A percentile compares a stretch with the other conserved stretches of the same genome.
phyloP scores from a whole-genome alignment of 75 land plant species.

The Gnetum montanum region DNA sequence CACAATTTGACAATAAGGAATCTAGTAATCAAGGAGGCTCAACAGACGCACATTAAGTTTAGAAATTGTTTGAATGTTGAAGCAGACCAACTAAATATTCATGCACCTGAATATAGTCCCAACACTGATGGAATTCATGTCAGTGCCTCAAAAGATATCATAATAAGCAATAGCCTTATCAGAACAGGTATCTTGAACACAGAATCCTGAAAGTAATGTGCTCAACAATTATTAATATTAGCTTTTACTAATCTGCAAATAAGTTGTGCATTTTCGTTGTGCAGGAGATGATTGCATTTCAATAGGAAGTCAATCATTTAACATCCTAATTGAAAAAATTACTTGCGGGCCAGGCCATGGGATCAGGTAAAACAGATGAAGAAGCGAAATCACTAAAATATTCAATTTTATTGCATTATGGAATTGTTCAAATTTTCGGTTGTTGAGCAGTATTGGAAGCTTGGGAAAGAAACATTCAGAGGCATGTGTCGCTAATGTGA shows the following conservation, averaged over 20 bases:
- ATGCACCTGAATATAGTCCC: constrained; percentile 70
- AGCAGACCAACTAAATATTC: constrained; percentile 33
- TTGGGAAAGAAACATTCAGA: constrained; percentile 52
- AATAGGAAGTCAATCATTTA: constrained; percentile 25
- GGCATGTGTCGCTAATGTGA: constrained; percentile 41
- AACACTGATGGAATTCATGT: constrained; percentile 91
- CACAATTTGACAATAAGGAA: constrained; percentile 45
- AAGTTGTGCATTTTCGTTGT: no score
- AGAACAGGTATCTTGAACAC: constrained; percentile 33
- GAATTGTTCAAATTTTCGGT: no score
- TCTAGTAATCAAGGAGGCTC: constrained; percentile 44
- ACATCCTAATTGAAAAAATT: constrained; percentile 24
- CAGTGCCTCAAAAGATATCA: constrained; percentile 36
- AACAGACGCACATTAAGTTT: constrained; percentile 71
- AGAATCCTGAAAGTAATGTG: no score
- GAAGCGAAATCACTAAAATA: no score
- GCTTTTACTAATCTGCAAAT: no score
- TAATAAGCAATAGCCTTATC: constrained; percentile 29
- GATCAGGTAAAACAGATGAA: constrained; percentile 23
- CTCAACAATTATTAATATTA: no score
- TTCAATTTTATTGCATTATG: no score
- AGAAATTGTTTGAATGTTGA: constrained; percentile 31
- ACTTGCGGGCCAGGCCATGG: constrained; percentile 45
- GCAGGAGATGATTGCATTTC: constrained; percentile 52
- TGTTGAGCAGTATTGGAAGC: constrained; percentile 72